Conservation (phyloP, 1,139 yeast species). For the Candida tunisiensis region DNA sequence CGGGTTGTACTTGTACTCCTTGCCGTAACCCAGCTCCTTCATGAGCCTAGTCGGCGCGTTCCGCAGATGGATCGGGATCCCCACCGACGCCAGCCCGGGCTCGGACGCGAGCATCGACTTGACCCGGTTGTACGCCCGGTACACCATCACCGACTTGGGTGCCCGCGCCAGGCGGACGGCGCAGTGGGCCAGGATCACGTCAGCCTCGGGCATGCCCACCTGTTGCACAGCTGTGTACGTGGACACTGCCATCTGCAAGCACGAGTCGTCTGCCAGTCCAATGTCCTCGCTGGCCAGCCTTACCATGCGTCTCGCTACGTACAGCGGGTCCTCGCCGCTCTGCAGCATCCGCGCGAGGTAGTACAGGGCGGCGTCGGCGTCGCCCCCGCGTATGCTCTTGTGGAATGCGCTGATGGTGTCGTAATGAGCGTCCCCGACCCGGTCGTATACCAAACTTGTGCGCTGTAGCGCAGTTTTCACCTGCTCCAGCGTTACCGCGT, state of each 20-base stretch:
- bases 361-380: constrained; percentile 79
- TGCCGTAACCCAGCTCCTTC: constrained; percentile 77
- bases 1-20: constrained; percentile 81
- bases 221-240: constrained; percentile 79
- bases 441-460: constrained; percentile 59
- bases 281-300: constrained; percentile 86
- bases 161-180: constrained; percentile 79
- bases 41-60: constrained; percentile 89
- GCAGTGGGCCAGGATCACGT: constrained; percentile 78
- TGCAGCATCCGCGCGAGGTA: constrained; percentile 75
- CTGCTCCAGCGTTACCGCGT: constrained; percentile 11
- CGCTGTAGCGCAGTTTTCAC: constrained; percentile 27
- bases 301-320: constrained; percentile 83
- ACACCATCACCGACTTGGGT: constrained; percentile 70
- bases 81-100: constrained; percentile 37
- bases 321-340: constrained; percentile 90
- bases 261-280: constrained; percentile 66
- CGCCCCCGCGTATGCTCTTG: constrained; percentile 74
- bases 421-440: constrained; percentile 83
- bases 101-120: constrained; percentile 39
- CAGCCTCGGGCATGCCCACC: constrained; percentile 96
- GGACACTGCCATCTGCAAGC: constrained; percentile 76
- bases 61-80: constrained; percentile 43
- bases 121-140: constrained; percentile 57
- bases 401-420: constrained; percentile 92